Evolutionary conservation across 352 stramenopile species (phyloP), one percentile per base, ranked within the genome.

Genomic region (Phytophthora agathidicida): DNA sequence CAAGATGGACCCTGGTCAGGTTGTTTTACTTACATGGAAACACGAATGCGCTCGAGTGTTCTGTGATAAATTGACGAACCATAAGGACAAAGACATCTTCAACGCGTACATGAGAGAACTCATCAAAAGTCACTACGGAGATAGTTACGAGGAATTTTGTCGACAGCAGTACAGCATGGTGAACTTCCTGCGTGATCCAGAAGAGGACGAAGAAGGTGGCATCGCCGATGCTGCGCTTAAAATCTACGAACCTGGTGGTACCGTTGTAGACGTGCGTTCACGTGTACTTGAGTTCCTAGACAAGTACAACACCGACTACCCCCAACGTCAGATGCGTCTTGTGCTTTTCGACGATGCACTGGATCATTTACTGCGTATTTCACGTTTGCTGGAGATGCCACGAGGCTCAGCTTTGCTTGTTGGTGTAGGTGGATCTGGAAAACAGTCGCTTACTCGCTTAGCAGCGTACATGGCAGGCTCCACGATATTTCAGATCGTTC

Each of bases 341-440:
- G 97, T 99, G 28, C 83, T 99, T 3, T 99, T 99, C 70, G 96
- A 99, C 59, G 97, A 99, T 68, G 97, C 97, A 1, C 71, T 99
- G 10, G 91, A 96, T 20, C 96, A 99, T 66, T 75, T 99, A 36
- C 73, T 99, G 28, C 88, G 97, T 24, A 98, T 99, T 37, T 98
- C 93, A 20, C 86, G 97, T 11, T 65, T 99, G 41, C 81, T 99
- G 19, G 95, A 98, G 46, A 99, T 98, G 91, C 96, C 96, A 14
- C 86, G 96, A 39, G 97, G 97, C 6, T 98, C 89, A 3, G 96
- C 91, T 5, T 71, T 99, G 14, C 80, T 99, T 3, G 97, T 99
- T 3, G 97, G 97, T 59, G 97, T 99, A 24, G 96, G 97, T 60
- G 97, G 97, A 0, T 98, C 89, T 8, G 97, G 97, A 9, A 99